Conservation (phyloP, 2,329 filamentous ascomycete genomes). For the Calonectria fujianensis region DNA sequence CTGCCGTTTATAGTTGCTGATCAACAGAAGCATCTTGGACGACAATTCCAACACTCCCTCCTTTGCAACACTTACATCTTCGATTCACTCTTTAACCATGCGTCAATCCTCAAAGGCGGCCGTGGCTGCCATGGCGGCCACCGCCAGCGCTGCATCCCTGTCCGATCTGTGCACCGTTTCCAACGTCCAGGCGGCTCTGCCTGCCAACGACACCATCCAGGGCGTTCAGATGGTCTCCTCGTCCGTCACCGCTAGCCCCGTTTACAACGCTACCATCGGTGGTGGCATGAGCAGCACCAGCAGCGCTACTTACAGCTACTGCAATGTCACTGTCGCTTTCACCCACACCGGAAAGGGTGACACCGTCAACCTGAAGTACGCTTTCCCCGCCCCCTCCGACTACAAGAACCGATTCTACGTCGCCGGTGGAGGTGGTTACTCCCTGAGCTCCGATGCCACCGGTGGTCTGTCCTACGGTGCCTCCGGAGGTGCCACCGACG, state of each 20-base stretch:
- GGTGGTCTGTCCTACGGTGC: constrained; percentile 65
- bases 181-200: constrained; percentile 49
- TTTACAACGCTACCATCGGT: constrained; percentile 45
- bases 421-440: constrained; percentile 65
- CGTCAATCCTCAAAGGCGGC: constrained; percentile 32
- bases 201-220: constrained; percentile 41
- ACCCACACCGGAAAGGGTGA: constrained; percentile 58
- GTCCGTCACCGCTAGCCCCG: constrained; percentile 59
- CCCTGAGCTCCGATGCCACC: constrained; percentile 55
- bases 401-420: constrained; percentile 68
- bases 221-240: constrained; percentile 60
- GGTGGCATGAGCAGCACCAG: constrained; percentile 53
- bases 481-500: constrained; percentile 63
- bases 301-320: constrained; percentile 55
- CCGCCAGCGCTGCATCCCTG: constrained; percentile 46
- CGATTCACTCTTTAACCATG: constrained; percentile 34
- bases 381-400: constrained; percentile 58
- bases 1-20: neutral
- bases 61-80: constrained; percentile 1
- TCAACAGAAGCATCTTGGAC: constrained; percentile 1
- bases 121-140: constrained; percentile 35
- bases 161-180: constrained; percentile 47
- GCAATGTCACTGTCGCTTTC: constrained; percentile 61
- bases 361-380: constrained; percentile 59
- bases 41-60: constrained; percentile 4